Evolutionary conservation across 2,329 filamentous ascomycete species (phyloP), one percentile per base, ranked within the genome.

Genomic region (Pestalotiopsis sp.): DNA sequence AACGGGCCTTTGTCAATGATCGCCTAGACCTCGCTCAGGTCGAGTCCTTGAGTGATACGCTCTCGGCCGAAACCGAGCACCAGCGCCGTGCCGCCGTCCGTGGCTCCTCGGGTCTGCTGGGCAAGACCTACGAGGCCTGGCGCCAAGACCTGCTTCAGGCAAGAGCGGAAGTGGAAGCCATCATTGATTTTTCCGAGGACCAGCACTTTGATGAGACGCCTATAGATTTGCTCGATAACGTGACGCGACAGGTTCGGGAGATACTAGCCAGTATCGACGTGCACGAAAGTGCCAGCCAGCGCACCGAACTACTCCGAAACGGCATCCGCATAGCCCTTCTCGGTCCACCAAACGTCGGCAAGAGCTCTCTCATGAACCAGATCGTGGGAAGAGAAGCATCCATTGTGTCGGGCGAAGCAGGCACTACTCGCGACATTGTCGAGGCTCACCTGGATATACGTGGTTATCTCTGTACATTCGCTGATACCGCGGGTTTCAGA

Each of bases 181-280:
- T 99, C 73, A 98, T 99, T 70, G 96, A 99, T 80, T 99, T 99
- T 78, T 92, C 93, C 1, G 96, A 99, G 79, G 96, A 98, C 76
- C 95, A 99, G 80, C 93, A 98, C 82, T 97, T 99, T 76, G 95
- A 98, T 73, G 94, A 97, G 80, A 91, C 93, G 2, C 92, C 94
- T 0, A 82, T 86, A 0, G 87, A 92, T 67, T 84, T 98, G 25
- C 86, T 97, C 59, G 79, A 77, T 0, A 93, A 90, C 63, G 93
- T 98, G 38, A 87, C 89, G 1, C 73, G 72, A 0, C 90, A 94
- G 75, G 88, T 97, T 2, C 77, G 79, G 1, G 78, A 76, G 0
- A 87, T 98, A 68, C 83, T 90, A 67, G 77, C 78, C 38, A 86
- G 90, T 68, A 90, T 98, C 69, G 82, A 83, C 14, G 79, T 89